Evolutionary conservation across 176 grass and related monocot species (phyloP), one percentile per base, ranked within the genome.

Genomic region (Pontederia crassipes): DNA sequence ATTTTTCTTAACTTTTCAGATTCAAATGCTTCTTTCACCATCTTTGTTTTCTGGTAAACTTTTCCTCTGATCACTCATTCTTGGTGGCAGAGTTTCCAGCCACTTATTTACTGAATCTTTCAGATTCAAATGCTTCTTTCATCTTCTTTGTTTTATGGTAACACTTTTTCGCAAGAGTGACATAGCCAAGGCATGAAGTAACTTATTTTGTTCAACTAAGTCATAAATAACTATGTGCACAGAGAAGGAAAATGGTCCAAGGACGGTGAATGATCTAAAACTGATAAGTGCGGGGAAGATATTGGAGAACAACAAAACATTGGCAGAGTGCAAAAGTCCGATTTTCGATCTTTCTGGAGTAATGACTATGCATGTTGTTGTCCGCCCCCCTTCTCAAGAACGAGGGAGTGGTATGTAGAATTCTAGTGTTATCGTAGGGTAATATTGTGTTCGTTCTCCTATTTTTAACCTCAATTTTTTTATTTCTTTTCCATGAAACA

Each of bases 241-340:
- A 86, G 83, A 75, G 65, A 86, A 81, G 61, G 78, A 78, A 48
- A 86, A 81, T 61, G 75, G 83, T 71, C 83, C 83, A 8, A 75
- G 79, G 71, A 86, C 78, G 51, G 72, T 86, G 46, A 81, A 75
- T 2, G 83, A 81, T 69, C 29, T 86, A 4, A 86, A 81, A 66
- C 70, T 86, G 70, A 86, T 86, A 48, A 86, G 81, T 62, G 83
- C 83, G 62, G 83, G 83, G 70, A 86, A 81, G 75, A 86, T 86
- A 78, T 71, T 86, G 58, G 83, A 86, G 75, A 86, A 81, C 68
- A 85, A 77, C 52, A 78, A 49, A 78, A 86, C 83, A 52, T 63
- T 86, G 52, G 80, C 61, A 52, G 83, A 86, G 76, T 86, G 78
- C 71, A 86, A 71, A 67, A 86, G 83, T 57, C 51, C 75, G 0